phyloP scores from a whole-genome alignment of 441 rosid genomes.

The Capsella rubella region DNA sequence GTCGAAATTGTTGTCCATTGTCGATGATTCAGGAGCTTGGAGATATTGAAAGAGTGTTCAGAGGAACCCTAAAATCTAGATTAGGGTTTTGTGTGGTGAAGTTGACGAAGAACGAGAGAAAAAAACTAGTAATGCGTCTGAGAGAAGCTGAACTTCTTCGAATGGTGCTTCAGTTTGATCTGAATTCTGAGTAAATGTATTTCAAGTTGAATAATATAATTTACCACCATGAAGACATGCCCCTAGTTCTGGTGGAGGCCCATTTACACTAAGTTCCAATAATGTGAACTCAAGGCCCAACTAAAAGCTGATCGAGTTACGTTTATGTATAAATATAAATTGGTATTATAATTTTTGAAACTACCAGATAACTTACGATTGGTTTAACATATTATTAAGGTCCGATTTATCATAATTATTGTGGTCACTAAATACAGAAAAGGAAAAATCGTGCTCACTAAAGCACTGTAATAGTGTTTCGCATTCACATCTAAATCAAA shows the following conservation, averaged over 20 bases:
- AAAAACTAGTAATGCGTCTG: not conserved
- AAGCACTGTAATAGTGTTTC: constrained; percentile 8
- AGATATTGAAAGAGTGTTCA: not conserved
- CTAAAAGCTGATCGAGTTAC: constrained; percentile 2
- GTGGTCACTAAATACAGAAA: constrained; percentile 17
- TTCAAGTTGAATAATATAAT: not conserved
- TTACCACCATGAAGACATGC: not conserved
- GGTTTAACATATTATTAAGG: not conserved
- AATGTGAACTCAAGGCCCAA: constrained; percentile 4
- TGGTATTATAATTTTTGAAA: too few species aligned
- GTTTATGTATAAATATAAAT: not conserved
- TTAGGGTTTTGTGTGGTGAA: constrained; percentile 36
- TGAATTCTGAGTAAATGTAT: not conserved
- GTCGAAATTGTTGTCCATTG: constrained; percentile 35
- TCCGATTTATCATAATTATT: not conserved
- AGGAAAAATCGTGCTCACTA: not conserved
- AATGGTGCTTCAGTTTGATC: constrained; percentile 5
- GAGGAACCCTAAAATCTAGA: constrained; percentile 19
- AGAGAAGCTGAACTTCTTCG: not conserved
- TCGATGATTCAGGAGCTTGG: not conserved
- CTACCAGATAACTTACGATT: constrained; percentile 5
- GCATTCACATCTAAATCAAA: not conserved
- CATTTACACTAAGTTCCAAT: not conserved
- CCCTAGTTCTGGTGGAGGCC: not conserved
- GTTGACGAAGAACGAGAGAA: not conserved